Evolutionary conservation across 257 asterid species (phyloP).

Genomic region (Petunia axillaris): DNA sequence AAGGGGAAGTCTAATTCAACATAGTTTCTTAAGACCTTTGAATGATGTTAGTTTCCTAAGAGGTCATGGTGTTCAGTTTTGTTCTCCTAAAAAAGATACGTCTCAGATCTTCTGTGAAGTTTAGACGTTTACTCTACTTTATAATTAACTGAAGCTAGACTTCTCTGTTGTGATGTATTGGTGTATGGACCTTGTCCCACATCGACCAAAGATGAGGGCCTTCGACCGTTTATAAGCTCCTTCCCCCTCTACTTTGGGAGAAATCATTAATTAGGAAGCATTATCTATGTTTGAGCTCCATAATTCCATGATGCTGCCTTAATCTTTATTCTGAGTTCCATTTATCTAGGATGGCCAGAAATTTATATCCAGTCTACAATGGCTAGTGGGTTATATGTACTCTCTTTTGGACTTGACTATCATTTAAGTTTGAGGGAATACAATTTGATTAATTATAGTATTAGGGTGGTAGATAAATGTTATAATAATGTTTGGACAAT

Average conservation of each 20-base stretch:
- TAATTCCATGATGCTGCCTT: too few species aligned
- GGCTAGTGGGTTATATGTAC: neutral
- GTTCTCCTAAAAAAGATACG: neutral
- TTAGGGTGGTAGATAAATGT: neutral
- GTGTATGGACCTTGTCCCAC: neutral
- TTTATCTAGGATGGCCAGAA: neutral
- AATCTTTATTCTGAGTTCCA: neutral
- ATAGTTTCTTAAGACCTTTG: neutral
- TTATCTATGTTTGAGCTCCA: slow-evolving; percentile 7
- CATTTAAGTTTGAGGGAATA: neutral
- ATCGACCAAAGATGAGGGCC: neutral
- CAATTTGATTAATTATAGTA: too few species aligned
- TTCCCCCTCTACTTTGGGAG: neutral
- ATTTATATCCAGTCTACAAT: neutral
- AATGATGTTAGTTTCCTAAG: neutral
- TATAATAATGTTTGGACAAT: neutral
- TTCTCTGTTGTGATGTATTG: neutral
- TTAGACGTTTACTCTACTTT: slow-evolving; percentile 6
- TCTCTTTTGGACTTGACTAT: neutral
- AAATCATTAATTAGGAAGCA: neutral
- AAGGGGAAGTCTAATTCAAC: neutral
- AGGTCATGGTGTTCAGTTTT: neutral
- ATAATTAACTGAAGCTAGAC: neutral
- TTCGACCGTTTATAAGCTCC: neutral
- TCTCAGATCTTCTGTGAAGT: neutral